These are phyloP conservation scores for Abrus precatorius DNA, from an alignment of 306 rosid species.

Conservation along the genomic window DNA sequence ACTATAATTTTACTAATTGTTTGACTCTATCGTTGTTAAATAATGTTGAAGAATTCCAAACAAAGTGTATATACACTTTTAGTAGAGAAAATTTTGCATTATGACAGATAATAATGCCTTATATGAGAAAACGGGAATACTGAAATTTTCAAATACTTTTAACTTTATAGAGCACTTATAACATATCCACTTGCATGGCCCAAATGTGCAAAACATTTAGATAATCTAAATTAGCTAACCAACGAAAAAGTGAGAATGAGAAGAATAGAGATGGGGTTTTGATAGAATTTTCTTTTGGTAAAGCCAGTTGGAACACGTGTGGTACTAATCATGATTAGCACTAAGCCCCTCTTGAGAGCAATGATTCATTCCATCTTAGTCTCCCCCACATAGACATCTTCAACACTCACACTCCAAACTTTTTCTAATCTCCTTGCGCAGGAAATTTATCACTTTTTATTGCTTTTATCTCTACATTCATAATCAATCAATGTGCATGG, in stretches of 20 bases:
- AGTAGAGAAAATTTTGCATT: not conserved
- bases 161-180: constrained; percentile 49
- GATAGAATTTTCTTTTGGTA: constrained; percentile 43
- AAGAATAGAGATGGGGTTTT: constrained; percentile 32
- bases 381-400: constrained; percentile 57
- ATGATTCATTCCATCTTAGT: constrained; percentile 73
- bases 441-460: not conserved
- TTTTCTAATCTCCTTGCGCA: constrained; percentile 33
- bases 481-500: constrained; percentile 54
- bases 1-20: not conserved
- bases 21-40: not conserved
- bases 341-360: constrained; percentile 63
- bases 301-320: constrained; percentile 92
- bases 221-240: constrained; percentile 38
- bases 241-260: constrained; percentile 36
- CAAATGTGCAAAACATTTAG: not conserved
- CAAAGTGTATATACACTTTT: not conserved
- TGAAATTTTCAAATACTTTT: not conserved
- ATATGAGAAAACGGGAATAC: not conserved
- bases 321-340: constrained; percentile 93
- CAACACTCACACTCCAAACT: constrained; percentile 42
- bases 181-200: constrained; percentile 43
- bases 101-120: not conserved
- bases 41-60: constrained; percentile 1
- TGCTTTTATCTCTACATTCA: constrained; percentile 40